A percentile compares a stretch with the other conserved stretches of the same genome.
Evolutionary conservation across 2,329 filamentous ascomycete genomes (phyloP).

Genomic region (Talaromyces verruculosus): DNA sequence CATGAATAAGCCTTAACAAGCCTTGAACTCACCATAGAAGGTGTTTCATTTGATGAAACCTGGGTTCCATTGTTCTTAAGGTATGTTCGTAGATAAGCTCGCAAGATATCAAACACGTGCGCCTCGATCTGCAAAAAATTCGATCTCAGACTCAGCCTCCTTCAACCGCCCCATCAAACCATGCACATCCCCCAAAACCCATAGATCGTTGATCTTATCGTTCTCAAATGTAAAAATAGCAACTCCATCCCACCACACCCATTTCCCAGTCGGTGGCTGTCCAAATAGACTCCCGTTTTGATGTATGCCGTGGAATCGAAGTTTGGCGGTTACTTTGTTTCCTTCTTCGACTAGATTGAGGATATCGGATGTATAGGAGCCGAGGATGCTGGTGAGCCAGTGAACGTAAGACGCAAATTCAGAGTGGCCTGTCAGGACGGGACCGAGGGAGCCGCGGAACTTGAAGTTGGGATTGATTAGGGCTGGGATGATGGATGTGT

Average conservation of each 20-base stretch:
- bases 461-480: not conserved
- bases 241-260: not conserved
- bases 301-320: not conserved
- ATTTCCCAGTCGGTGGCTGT: not conserved
- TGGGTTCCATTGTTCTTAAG: not conserved
- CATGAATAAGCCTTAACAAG: not conserved
- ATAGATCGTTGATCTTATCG: not conserved
- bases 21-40: too few relatives aligned
- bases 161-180: too few relatives aligned
- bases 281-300: not conserved
- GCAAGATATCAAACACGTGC: not conserved
- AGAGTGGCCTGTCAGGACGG: not conserved
- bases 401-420: not conserved
- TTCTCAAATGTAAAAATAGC: not conserved
- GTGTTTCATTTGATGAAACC: not conserved
- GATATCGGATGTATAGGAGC: not conserved
- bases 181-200: not conserved
- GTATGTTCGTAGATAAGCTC: not conserved
- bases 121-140: not conserved
- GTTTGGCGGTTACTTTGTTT: not conserved
- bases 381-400: not conserved
- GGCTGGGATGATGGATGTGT: not conserved
- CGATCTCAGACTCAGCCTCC: not conserved
- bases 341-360: not conserved
- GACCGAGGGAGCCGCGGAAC: not conserved